Evolutionary conservation across 2,329 filamentous ascomycete genomes (phyloP).

Genomic region (Malbranchea zuffiana): DNA sequence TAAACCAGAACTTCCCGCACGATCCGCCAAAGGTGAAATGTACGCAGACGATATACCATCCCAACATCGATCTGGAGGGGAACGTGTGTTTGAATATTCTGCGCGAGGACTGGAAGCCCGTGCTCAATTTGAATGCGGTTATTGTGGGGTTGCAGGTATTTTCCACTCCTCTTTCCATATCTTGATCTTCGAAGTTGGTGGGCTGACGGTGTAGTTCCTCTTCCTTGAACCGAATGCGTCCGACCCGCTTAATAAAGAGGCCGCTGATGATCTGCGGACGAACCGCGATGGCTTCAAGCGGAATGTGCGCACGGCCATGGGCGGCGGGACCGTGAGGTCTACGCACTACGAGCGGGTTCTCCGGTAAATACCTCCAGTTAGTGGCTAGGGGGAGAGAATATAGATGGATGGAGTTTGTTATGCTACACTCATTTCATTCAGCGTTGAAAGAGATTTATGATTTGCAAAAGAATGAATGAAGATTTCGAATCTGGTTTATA

Average conservation of each 20-base stretch:
- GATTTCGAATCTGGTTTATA: too few species aligned
- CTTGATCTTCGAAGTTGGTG: too few species aligned
- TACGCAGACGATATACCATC: conserved; percentile 97
- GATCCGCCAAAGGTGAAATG: conserved; percentile 96
- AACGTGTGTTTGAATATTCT: conserved; percentile 98
- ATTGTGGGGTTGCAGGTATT: conserved; percentile 80
- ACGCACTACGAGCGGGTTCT: conserved; percentile 68
- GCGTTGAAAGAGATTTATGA: too few species aligned
- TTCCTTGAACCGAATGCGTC: conserved; percentile 96
- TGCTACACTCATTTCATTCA: too few species aligned
- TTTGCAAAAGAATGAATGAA: too few species aligned
- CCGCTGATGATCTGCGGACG: conserved; percentile 76
- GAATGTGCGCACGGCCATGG: conserved; percentile 78
- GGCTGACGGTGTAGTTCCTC: conserved; percentile 54
- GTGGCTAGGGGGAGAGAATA: too few species aligned
- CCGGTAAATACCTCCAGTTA: conserved; percentile 37
- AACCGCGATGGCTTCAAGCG: conserved; percentile 84
- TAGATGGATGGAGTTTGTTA: too few species aligned
- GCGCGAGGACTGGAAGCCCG: conserved; percentile 97
- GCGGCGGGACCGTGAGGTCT: conserved; percentile 63
- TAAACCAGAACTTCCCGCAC: conserved; percentile 92
- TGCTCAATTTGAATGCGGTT: conserved; percentile 90
- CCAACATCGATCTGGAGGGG: conserved; percentile 94
- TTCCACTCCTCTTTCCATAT: conserved; percentile 15
- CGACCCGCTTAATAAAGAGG: conserved; percentile 97